Evolutionary conservation across 164 flowering plant species (phyloP).

Genomic region (Vitis riparia): DNA sequence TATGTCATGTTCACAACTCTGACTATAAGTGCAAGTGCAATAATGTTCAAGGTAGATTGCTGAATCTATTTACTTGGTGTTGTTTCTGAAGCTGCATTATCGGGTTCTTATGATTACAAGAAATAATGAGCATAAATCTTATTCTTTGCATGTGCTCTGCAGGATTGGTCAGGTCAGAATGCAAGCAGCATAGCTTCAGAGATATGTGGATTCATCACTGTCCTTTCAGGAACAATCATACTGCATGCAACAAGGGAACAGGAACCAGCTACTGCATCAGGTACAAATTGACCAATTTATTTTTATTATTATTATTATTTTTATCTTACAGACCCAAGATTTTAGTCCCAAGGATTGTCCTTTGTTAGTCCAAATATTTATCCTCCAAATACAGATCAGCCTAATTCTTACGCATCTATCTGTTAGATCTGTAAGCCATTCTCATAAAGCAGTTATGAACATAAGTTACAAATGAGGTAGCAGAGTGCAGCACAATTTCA

Average conservation of each 20-base stretch:
- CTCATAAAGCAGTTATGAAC: neutral
- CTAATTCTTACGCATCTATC: neutral
- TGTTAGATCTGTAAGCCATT: neutral
- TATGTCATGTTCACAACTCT: slow-evolving; percentile 95
- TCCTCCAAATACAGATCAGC: neutral
- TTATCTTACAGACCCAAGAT: neutral
- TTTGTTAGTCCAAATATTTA: neutral
- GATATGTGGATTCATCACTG: slow-evolving; percentile 87
- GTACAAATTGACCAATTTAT: slow-evolving; percentile 28
- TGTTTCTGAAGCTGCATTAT: neutral
- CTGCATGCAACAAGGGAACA: slow-evolving; percentile 82
- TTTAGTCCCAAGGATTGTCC: neutral
- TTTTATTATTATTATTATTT: neutral
- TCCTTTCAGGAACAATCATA: slow-evolving; percentile 86
- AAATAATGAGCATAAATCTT: neutral
- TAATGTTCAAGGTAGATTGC: slow-evolving; percentile 83
- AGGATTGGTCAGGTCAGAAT: slow-evolving; percentile 92
- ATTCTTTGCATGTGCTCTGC: slow-evolving; percentile 11
- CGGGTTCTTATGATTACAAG: neutral
- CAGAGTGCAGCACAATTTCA: too few species aligned
- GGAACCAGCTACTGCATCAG: slow-evolving; percentile 53
- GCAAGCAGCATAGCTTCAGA: slow-evolving; percentile 86
- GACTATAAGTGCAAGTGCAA: slow-evolving; percentile 84
- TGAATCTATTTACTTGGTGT: neutral
- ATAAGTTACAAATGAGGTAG: neutral